A percentile compares a stretch with the other conserved stretches of the same genome.
Evolutionary conservation across 2,329 filamentous ascomycete genomes (phyloP).

Genomic region (Blastomyces silverae): DNA sequence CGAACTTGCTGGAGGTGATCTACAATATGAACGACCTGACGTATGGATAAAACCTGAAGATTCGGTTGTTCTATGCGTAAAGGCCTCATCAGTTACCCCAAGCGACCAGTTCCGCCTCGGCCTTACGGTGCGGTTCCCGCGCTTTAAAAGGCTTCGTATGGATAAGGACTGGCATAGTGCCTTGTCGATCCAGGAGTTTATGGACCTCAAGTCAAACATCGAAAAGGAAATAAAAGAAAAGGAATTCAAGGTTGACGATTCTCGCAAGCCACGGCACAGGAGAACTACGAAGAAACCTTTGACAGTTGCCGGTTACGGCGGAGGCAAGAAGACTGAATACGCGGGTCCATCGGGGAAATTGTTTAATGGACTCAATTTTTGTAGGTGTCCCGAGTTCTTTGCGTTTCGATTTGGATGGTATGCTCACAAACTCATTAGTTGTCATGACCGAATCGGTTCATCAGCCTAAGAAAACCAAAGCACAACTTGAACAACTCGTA

Average conservation of each 20-base stretch:
- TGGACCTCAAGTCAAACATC: slow-evolving; percentile 59
- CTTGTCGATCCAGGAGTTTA: slow-evolving; percentile 70
- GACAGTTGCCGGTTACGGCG: slow-evolving; percentile 64
- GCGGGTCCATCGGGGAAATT: slow-evolving; percentile 55
- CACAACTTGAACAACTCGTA: slow-evolving; percentile 70
- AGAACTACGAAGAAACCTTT: slow-evolving; percentile 59
- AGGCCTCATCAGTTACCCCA: slow-evolving; percentile 68
- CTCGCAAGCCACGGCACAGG: slow-evolving; percentile 57
- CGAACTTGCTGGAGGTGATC: slow-evolving; percentile 70
- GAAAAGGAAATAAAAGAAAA: slow-evolving; percentile 68
- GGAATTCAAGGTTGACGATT: slow-evolving; percentile 63
- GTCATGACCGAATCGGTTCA: slow-evolving; percentile 54
- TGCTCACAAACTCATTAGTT: slow-evolving; percentile 29
- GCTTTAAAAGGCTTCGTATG: slow-evolving; percentile 72
- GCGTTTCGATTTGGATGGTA: slow-evolving; percentile 9
- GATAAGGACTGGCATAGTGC: slow-evolving; percentile 81
- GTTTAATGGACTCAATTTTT: slow-evolving; percentile 73
- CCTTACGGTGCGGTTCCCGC: slow-evolving; percentile 79
- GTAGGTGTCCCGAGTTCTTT: slow-evolving; percentile 30
- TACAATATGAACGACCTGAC: slow-evolving; percentile 73
- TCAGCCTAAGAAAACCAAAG: slow-evolving; percentile 67
- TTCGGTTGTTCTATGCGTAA: slow-evolving; percentile 80
- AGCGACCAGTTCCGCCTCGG: slow-evolving; percentile 73
- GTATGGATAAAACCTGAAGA: slow-evolving; percentile 88
- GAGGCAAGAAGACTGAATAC: slow-evolving; percentile 46